These are phyloP conservation scores for Spongospora subterranea DNA, from an alignment of 208 protist genomes.

Conservation along the genomic window DNA sequence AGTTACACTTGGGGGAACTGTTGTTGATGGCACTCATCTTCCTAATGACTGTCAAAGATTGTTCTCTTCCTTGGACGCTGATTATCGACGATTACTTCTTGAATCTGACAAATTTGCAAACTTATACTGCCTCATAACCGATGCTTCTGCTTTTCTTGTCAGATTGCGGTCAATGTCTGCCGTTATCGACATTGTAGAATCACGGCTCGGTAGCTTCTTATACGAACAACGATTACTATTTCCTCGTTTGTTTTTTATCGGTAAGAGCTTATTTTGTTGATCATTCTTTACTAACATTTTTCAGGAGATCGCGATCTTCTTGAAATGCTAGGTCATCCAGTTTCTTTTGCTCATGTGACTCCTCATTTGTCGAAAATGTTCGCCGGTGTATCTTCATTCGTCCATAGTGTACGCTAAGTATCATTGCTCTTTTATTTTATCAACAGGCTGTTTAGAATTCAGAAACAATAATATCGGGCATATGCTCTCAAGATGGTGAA, in stretches of 20 bases:
- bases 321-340: slow-evolving; percentile 95
- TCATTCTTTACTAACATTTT: not conserved
- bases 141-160: not conserved
- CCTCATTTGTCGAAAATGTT: slow-evolving; percentile 99
- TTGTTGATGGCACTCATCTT: not conserved
- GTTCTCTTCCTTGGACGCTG: not conserved
- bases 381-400: slow-evolving; percentile 90
- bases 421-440: not conserved
- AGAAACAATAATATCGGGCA: too few species aligned
- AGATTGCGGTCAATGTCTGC: slow-evolving; percentile 28
- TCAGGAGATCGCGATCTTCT: slow-evolving; percentile 97
- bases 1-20: not conserved
- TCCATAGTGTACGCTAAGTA: slow-evolving; percentile 12
- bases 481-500: too few species aligned
- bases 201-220: slow-evolving; percentile 57
- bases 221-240: slow-evolving; percentile 80
- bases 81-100: slow-evolving; percentile 42
- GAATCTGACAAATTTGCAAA: not conserved
- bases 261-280: not conserved
- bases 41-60: not conserved
- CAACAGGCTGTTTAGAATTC: not conserved
- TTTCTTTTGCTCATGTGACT: slow-evolving; percentile 78
- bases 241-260: slow-evolving; percentile 99
- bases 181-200: slow-evolving; percentile 6
- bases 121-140: not conserved